Conservation (phyloP, 176 grass and related monocot genomes). For the Cenchrus purpureus region DNA sequence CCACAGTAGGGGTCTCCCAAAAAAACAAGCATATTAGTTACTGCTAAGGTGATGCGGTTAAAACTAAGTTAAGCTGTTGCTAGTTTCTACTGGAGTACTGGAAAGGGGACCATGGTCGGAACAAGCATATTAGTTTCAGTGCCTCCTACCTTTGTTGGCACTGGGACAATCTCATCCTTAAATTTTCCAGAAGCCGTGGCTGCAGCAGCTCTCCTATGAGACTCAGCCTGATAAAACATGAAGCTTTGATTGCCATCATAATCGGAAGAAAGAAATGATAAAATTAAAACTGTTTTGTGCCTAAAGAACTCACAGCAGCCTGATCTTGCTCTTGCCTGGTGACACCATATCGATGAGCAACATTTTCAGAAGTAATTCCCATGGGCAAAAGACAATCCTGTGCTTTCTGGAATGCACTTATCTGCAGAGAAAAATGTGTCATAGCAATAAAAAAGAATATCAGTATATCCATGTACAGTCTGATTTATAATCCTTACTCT, state of each 20-base stretch:
- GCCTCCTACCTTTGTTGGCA: slow-evolving; percentile 73
- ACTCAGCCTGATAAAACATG: slow-evolving; percentile 60
- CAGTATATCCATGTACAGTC: not conserved
- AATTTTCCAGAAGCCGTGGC: slow-evolving; percentile 94
- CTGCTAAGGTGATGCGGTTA: not conserved
- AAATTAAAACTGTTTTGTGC: not conserved
- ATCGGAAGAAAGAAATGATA: not conserved
- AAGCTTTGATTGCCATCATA: not conserved
- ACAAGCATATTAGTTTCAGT: not conserved
- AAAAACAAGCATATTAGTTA: not conserved
- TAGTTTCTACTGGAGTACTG: not conserved
- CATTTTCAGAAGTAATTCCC: slow-evolving; percentile 99
- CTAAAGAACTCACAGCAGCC: slow-evolving; percentile 77
- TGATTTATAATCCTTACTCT: slow-evolving; percentile 54
- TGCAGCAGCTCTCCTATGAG: slow-evolving; percentile 85
- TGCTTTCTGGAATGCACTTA: slow-evolving; percentile 75
- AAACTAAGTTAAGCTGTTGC: not conserved
- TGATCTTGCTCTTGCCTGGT: slow-evolving; percentile 91
- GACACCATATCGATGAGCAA: slow-evolving; percentile 79
- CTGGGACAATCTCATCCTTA: slow-evolving; percentile 93
- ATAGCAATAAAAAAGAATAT: not conserved
- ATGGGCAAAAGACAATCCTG: slow-evolving; percentile 97
- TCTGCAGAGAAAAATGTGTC: slow-evolving; percentile 51
- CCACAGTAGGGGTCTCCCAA: no score
- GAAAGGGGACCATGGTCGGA: no score